Conservation (phyloP, 176 grass and related monocot species). For the Urochloa ruziziensis region DNA sequence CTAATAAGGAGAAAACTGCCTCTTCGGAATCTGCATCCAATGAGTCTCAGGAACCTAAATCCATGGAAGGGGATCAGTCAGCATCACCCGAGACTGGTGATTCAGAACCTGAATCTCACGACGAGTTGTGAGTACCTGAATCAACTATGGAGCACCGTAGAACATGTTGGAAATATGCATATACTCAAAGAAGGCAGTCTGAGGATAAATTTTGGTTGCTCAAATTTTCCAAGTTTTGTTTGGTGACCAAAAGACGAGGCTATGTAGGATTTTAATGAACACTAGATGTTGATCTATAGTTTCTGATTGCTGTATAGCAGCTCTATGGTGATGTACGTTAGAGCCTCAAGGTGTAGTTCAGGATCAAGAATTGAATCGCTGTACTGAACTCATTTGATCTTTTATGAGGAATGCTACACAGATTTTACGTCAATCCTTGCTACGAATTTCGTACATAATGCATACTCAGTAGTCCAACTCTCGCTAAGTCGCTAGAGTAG, state of each 20-base stretch:
- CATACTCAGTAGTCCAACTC: background rate
- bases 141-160: background rate
- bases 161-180: background rate
- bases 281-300: slow-evolving; percentile 17
- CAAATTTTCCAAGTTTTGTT: slow-evolving; percentile 39
- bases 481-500: background rate
- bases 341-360: background rate
- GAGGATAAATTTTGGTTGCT: slow-evolving; percentile 14
- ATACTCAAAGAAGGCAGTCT: slow-evolving; percentile 20
- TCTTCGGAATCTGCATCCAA: slow-evolving; percentile 42
- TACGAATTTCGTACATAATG: background rate
- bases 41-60: slow-evolving; percentile 40
- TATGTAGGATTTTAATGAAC: slow-evolving; percentile 27
- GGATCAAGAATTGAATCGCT: slow-evolving; percentile 12
- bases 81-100: slow-evolving; percentile 38
- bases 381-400: slow-evolving; percentile 29
- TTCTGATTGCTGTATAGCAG: slow-evolving; percentile 26
- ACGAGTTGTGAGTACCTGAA: slow-evolving; percentile 71
- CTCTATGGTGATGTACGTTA: slow-evolving; percentile 15
- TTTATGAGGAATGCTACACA: background rate
- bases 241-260: slow-evolving; percentile 12
- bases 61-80: slow-evolving; percentile 23
- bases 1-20: slow-evolving; percentile 46
- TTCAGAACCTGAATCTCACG: slow-evolving; percentile 63
- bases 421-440: slow-evolving; percentile 2